A percentile compares a stretch with the other conserved stretches of the same genome.
phyloP scores from a whole-genome alignment of 2,329 filamentous ascomycete species.

The Aureobasidium sp. region DNA sequence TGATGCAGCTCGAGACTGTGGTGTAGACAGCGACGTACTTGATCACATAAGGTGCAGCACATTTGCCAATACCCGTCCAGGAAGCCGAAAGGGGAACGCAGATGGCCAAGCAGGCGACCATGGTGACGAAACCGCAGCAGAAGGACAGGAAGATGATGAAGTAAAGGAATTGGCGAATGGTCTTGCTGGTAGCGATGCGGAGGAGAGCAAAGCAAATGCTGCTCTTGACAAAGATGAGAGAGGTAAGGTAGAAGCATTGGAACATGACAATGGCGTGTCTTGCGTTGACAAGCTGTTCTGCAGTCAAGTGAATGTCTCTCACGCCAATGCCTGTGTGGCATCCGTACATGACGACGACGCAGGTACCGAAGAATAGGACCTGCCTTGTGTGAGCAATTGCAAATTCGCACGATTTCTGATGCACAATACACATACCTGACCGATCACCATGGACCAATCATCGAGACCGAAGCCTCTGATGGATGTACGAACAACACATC shows the following conservation, averaged over 20 bases:
- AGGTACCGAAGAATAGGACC: conserved; percentile 14
- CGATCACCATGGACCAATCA: conserved; percentile 17
- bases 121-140: conserved; percentile 21
- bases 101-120: conserved; percentile 17
- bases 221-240: conserved; percentile 40
- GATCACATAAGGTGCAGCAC: conserved; percentile 12
- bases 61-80: conserved; percentile 16
- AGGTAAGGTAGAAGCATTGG: conserved; percentile 43
- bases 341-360: conserved; percentile 2
- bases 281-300: not conserved
- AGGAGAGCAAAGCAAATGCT: conserved; percentile 46
- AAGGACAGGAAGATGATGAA: conserved; percentile 16
- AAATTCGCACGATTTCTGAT: not conserved
- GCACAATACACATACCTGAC: not conserved
- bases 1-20: conserved; percentile 23
- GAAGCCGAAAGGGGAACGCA: conserved; percentile 17
- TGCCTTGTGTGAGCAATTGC: not conserved
- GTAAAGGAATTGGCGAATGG: conserved; percentile 16
- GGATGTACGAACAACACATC: conserved; percentile 10
- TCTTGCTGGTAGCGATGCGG: conserved; percentile 37
- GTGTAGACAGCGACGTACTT: conserved; percentile 15
- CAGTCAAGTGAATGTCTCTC: conserved; percentile 11
- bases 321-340: conserved; percentile 16
- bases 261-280: conserved; percentile 41
- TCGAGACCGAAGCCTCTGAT: conserved; percentile 18